Conservation (phyloP, 441 rosid genomes). For the Brassica hybrid region DNA sequence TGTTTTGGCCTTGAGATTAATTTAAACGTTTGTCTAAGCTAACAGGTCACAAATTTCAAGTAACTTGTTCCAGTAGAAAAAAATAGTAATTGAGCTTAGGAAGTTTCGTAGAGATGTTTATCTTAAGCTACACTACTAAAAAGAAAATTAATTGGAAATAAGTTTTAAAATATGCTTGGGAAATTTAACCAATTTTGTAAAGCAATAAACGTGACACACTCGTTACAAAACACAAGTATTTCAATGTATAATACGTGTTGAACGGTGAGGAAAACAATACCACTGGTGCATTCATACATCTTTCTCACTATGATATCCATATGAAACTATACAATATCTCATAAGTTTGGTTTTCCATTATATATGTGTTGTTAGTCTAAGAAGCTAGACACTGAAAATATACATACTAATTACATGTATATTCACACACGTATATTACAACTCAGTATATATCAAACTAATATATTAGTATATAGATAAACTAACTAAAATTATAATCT, state of each 20-base stretch:
- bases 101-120: neutral
- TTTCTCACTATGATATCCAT: neutral
- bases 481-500: neutral
- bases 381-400: too few species aligned
- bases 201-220: neutral
- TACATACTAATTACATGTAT: too few species aligned
- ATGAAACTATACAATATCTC: neutral
- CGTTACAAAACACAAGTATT: neutral
- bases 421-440: neutral
- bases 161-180: neutral
- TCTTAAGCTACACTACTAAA: neutral
- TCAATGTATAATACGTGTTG: neutral
- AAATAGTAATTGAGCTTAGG: neutral
- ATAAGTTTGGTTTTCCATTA: neutral
- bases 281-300: neutral
- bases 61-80: too few species aligned
- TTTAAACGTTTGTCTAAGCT: neutral
- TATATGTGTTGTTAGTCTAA: too few species aligned
- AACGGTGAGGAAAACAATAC: neutral
- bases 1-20: slow-evolving; percentile 24
- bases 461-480: too few species aligned
- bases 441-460: neutral
- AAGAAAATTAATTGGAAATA: neutral
- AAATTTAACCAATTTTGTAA: neutral
- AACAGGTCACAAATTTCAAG: neutral